A percentile compares a stretch with the other conserved stretches of the same genome.
phyloP scores from a whole-genome alignment of 73 alveolate genomes.

The Halteria grandinella region DNA sequence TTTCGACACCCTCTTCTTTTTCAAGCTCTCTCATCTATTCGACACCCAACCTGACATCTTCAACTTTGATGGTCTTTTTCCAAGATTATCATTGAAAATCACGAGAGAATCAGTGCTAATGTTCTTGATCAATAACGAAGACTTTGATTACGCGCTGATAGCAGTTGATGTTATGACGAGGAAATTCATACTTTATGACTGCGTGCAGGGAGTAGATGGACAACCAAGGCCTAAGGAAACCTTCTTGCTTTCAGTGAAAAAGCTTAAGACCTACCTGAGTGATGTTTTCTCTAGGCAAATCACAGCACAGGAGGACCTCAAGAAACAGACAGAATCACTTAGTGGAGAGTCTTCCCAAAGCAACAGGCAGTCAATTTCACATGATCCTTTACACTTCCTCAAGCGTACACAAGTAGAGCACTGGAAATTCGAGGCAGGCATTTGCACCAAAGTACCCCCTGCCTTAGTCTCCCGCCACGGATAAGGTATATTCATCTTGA shows the following conservation, averaged over 20 bases:
- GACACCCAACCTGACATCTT: no score
- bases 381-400: no score
- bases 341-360: no score
- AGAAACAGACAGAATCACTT: not conserved
- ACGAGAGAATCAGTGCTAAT: not conserved
- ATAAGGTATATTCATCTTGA: not conserved
- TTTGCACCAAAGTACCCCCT: not conserved
- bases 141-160: slow-evolving; percentile 9
- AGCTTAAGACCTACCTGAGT: not conserved
- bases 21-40: not conserved
- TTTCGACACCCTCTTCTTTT: slow-evolving; percentile 14
- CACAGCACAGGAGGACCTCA: not conserved
- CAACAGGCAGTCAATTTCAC: no score
- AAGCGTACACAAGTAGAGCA: slow-evolving; percentile 3
- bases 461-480: not conserved
- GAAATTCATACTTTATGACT: slow-evolving; percentile 31
- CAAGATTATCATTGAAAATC: not conserved
- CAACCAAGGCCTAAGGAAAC: slow-evolving; percentile 28
- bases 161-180: not conserved
- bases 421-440: not conserved
- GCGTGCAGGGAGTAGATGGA: no score
- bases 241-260: slow-evolving; percentile 9
- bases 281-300: not conserved
- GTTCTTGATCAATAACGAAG: slow-evolving; percentile 26
- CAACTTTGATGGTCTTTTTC: no score